Percentiles rank a stretch among this genome's conserved stretches.
phyloP scores from a whole-genome alignment of 2,329 filamentous ascomycete species.

The Xylaria sp. region DNA sequence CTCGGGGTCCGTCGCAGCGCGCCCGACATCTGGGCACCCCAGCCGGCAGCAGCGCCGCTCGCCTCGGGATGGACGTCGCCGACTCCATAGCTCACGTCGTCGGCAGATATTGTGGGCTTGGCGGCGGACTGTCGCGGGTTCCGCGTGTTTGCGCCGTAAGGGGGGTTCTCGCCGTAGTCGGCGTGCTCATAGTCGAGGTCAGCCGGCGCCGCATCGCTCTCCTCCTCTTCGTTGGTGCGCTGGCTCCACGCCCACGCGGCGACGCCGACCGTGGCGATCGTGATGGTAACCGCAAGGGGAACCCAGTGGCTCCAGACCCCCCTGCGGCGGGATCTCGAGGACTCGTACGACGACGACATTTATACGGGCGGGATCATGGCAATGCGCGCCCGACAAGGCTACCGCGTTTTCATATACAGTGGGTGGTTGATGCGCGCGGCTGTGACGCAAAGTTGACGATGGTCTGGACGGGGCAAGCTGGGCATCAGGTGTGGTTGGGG shows the following conservation, averaged over 20 bases:
- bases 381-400: constrained; percentile 39
- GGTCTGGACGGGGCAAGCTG: constrained; percentile 14
- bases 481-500: constrained; percentile 37
- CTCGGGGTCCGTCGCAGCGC: constrained; percentile 84
- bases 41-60: constrained; percentile 60
- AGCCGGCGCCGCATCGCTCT: constrained; percentile 65
- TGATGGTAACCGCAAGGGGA: constrained; percentile 85
- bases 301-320: constrained; percentile 85
- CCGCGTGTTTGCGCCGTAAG: constrained; percentile 58
- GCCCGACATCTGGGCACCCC: constrained; percentile 82
- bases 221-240: constrained; percentile 76
- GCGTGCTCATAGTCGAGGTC: constrained; percentile 61
- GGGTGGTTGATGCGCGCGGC: constrained; percentile 15
- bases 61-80: constrained; percentile 50
- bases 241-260: constrained; percentile 96
- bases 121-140: constrained; percentile 49
- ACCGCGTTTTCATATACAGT: constrained; percentile 25
- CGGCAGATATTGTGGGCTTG: constrained; percentile 54
- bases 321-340: constrained; percentile 68
- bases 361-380: constrained; percentile 55
- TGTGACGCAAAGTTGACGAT: constrained; percentile 19
- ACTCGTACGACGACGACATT: constrained; percentile 74
- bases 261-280: constrained; percentile 85
- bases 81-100: constrained; percentile 57
- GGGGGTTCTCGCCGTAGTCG: constrained; percentile 62